Base-by-base conservation (phyloP, 371 early-diverging fungal genomes). In the Chytridium lagenaria region DNA sequence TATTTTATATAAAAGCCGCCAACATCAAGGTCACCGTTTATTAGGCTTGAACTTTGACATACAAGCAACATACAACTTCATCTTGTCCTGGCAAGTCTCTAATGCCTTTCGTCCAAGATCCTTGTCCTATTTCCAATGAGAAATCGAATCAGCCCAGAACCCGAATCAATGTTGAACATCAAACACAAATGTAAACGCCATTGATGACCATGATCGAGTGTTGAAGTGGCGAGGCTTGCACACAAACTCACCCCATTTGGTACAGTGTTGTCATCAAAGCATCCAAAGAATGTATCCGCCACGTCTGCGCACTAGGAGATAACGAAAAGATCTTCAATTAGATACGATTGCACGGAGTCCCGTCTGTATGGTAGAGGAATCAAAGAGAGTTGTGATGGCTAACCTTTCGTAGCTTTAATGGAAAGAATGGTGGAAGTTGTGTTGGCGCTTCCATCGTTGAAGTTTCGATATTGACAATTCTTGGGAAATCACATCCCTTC, bases 281-380 rank as follows among this genome's bases (percentile, higher is more conserved):
- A 84, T n/a, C 72, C 76, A 70, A 84, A 84, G 72, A 84, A 84
- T 1, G 77, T 37, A 30, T 84, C 84, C 15, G 80, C 75, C 0
- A 75, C 76, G 15, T 74, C 75, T 0, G 75, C 71, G 73, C 84
- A 84, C 69, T 74, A 51, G n/a, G 55, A 37, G n/a, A 73, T 23
- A 23, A 12, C 57, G 31, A 57, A 57, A 30, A 5, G 12, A 12
- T 12, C 5, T 57, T 57, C n/a, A 57, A 23, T 12, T 57, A n/a
- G n/a, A n/a, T n/a, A n/a, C n/a, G n/a, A n/a, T n/a, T n/a, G n/a
- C n/a, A n/a, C n/a, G n/a, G n/a, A n/a, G n/a, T n/a, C n/a, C n/a
- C n/a, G n/a, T n/a, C n/a, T n/a, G n/a, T n/a, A n/a, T n/a, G n/a
- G n/a, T n/a, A n/a, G n/a, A n/a, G n/a, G n/a, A n/a, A 12, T 12